Evolutionary conservation across 2,329 filamentous ascomycete species (phyloP), one percentile per base, ranked within the genome.

Genomic region (Fusarium luffae): DNA sequence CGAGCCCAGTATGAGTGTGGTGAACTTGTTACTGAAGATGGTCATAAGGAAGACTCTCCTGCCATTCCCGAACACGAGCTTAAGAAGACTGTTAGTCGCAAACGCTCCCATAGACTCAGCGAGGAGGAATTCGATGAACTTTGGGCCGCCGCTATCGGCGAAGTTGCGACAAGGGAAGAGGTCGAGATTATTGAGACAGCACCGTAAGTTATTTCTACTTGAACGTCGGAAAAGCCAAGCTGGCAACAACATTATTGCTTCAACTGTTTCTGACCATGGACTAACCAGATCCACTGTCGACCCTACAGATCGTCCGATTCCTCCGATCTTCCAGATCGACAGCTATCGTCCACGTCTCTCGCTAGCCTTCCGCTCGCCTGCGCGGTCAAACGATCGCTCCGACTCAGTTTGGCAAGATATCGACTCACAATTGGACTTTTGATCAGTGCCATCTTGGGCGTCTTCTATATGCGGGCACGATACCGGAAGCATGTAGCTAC

Each of bases 1-100:
- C 90, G 93, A 63, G 96, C 96, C 58, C 91, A 94, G 75, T 98
- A 90, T 75, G 96, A 99, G 82, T 99, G 96, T 75, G 93, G 94
- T 19, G 91, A 93, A 64, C 83, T 90, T 14, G 78, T 85, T 5
- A 85, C 90, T 66, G 88, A 90, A 27, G 82, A 88, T 49, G 90
- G 90, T 12, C 83, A 87, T 55, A 83, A 82, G 23, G 82, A 88
- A 4, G 82, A 87, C 13, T 88, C 86, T 7, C 88, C 92, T 4
- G 81, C 83, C 6, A 84, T 88, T 18, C 84, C 85, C 30, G 93
- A 94, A 71, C 86, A 89, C 28, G 91, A 93, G 56, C 83, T 98
- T 66, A 97, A 95, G 82, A 84, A 91, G 68, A 87, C 89, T 59
- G 89, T 98, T 68, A 88, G 86, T 72, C 88, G 89, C 72, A 93